Evolutionary conservation across 495 filamentous ascomycete species (phyloP).

Genomic region (Aspergillus steynii): DNA sequence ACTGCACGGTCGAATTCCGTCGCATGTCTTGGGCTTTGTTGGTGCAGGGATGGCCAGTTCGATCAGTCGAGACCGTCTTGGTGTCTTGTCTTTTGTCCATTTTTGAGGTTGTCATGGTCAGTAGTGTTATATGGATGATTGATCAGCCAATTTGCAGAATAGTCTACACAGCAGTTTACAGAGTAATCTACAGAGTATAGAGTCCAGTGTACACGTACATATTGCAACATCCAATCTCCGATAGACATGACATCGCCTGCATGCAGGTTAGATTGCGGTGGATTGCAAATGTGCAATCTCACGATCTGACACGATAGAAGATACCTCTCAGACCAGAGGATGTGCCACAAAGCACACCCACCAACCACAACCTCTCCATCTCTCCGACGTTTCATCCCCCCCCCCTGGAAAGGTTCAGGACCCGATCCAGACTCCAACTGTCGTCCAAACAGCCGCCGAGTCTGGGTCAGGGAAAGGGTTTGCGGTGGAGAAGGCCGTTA

Average conservation of each 20-base stretch:
- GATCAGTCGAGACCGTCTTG: too few relatives aligned
- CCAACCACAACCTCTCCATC: background rate
- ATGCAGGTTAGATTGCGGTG: background rate
- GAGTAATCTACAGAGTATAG: too few relatives aligned
- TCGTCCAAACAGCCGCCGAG: background rate
- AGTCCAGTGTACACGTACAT: too few relatives aligned
- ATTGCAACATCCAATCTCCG: background rate
- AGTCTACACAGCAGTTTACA: too few relatives aligned
- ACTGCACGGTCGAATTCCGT: background rate
- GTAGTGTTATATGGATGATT: too few relatives aligned
- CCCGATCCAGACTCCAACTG: background rate
- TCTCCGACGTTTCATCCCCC: background rate
- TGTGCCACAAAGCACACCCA: background rate
- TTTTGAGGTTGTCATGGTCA: too few relatives aligned
- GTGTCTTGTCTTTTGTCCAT: too few relatives aligned
- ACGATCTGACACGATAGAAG: too few relatives aligned
- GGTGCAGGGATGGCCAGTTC: too few relatives aligned
- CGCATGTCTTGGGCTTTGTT: background rate
- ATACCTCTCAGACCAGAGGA: too few relatives aligned
- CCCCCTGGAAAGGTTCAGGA: background rate
- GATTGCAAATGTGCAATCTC: background rate
- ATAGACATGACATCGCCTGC: background rate
- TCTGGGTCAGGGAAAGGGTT: background rate
- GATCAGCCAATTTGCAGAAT: too few relatives aligned
- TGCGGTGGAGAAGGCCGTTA: background rate